phyloP scores from a whole-genome alignment of 2,329 filamentous ascomycete species.

The Trichoderma sp. region DNA sequence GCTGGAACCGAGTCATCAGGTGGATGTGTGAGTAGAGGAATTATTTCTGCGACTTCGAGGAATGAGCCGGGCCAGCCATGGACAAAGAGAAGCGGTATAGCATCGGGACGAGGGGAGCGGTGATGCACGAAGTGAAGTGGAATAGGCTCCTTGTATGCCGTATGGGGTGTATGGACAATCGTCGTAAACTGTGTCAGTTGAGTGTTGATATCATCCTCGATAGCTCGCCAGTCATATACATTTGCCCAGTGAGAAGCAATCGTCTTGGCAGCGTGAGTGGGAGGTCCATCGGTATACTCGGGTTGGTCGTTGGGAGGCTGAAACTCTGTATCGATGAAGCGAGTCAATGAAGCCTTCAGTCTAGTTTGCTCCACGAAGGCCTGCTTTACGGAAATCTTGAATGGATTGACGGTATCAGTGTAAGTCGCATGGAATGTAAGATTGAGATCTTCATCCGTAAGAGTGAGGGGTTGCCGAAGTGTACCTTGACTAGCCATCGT shows the following conservation, averaged over 20 bases:
- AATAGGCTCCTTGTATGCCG: not conserved
- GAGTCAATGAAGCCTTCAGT: not conserved
- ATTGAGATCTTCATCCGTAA: not conserved
- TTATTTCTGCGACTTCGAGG: slow-evolving; percentile 62
- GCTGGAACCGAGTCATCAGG: slow-evolving; percentile 30
- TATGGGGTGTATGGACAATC: not conserved
- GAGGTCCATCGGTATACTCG: not conserved
- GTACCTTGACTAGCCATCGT: not conserved
- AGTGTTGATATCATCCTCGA: not conserved
- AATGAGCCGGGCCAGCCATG: slow-evolving; percentile 73
- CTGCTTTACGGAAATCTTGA: not conserved
- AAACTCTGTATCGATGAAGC: not conserved
- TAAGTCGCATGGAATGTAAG: not conserved
- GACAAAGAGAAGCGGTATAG: slow-evolving; percentile 63
- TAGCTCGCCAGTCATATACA: not conserved
- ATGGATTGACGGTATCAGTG: not conserved
- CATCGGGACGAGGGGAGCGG: slow-evolving; percentile 22
- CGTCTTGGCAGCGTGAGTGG: not conserved
- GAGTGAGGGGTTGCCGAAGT: not conserved
- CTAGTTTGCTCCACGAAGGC: not conserved
- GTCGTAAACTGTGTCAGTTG: not conserved
- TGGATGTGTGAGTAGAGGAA: slow-evolving; percentile 47
- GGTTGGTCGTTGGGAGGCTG: not conserved
- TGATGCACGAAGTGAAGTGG: slow-evolving; percentile 1
- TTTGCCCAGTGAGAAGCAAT: not conserved